Evolutionary conservation across 1,284 basidiomycete genomes (phyloP).

Genomic region (Fomitopsis betulina): DNA sequence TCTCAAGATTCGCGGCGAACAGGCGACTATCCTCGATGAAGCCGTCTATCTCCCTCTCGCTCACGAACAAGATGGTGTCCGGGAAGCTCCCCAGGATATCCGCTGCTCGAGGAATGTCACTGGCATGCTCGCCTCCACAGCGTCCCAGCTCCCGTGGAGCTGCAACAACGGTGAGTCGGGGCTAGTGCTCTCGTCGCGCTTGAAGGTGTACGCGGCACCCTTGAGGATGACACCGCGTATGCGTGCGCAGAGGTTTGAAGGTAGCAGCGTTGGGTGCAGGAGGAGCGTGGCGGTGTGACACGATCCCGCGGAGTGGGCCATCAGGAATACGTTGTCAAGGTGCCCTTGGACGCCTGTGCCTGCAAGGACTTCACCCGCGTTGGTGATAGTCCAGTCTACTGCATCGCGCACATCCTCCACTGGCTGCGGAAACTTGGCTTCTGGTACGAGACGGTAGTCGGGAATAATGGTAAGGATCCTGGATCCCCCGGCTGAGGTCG

Average conservation of each 20-base stretch:
- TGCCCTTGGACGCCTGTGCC: conserved; percentile 20
- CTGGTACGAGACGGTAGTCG: conserved; percentile 59
- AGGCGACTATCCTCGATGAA: conserved; percentile 30
- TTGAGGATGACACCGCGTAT: conserved; percentile 43
- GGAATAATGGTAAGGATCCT: conserved; percentile 53
- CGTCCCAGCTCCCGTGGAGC: conserved; percentile 44
- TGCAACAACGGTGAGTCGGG: conserved; percentile 23
- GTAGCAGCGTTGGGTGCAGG: conserved; percentile 35
- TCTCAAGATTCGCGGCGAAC: conserved; percentile 33
- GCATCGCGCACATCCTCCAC: conserved; percentile 56
- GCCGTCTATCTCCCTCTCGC: conserved; percentile 47
- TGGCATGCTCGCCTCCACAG: conserved; percentile 37
- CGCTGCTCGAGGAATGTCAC: conserved; percentile 31
- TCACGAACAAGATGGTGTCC: conserved; percentile 32
- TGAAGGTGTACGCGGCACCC: conserved; percentile 40
- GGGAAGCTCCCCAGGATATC: conserved; percentile 37
- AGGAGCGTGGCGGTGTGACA: conserved; percentile 41
- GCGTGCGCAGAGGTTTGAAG: conserved; percentile 29
- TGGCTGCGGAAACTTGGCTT: conserved; percentile 44
- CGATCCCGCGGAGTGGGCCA: conserved; percentile 59
- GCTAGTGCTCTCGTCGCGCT: conserved; percentile 19
- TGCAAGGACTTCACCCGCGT: conserved; percentile 20
- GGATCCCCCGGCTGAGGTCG: background rate
- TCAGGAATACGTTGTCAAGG: conserved; percentile 39
- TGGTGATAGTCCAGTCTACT: conserved; percentile 43